phyloP scores from a whole-genome alignment of 257 asterid species.

The Parsonsia alboflavescens region DNA sequence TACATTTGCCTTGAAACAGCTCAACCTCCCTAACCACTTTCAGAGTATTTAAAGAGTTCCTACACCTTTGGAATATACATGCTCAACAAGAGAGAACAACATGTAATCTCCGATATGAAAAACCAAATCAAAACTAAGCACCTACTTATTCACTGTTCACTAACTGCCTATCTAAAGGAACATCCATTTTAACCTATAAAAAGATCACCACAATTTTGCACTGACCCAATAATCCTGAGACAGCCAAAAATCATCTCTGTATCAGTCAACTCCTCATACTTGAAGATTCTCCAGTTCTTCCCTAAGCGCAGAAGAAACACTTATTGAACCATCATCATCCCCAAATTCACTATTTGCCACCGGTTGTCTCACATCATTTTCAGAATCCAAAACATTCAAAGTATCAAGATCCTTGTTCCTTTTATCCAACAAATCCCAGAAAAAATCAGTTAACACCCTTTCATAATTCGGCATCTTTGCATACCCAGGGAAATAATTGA shows the following conservation, averaged over 20 bases:
- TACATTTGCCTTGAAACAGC: constrained; percentile 26
- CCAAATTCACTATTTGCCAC: constrained; percentile 39
- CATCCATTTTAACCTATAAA: constrained; percentile 18
- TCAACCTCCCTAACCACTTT: constrained; percentile 31
- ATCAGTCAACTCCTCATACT: constrained; percentile 26
- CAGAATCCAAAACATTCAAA: constrained; percentile 17
- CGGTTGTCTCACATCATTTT: constrained; percentile 31
- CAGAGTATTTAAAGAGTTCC: constrained; percentile 36
- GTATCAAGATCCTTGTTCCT: constrained; percentile 21
- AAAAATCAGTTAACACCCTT: constrained; percentile 55
- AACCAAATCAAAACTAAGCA: constrained; percentile 34
- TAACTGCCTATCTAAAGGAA: constrained; percentile 27
- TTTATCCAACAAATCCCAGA: constrained; percentile 44
- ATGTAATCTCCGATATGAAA: constrained; percentile 31
- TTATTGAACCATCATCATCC: constrained; percentile 36
- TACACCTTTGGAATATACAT: constrained; percentile 53
- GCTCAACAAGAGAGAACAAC: constrained; percentile 37
- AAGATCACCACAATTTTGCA: constrained; percentile 11
- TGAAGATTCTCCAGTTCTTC: constrained; percentile 45
- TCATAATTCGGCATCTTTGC: constrained; percentile 79
- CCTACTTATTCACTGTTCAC: constrained; percentile 47
- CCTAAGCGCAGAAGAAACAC: constrained; percentile 36
- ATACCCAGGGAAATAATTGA: constrained; percentile 75
- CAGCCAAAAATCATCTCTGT: not conserved
- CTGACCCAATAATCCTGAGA: not conserved